Evolutionary conservation across 108 stramenopile genomes (phyloP).

Genomic region (Nitzschia putrida): DNA sequence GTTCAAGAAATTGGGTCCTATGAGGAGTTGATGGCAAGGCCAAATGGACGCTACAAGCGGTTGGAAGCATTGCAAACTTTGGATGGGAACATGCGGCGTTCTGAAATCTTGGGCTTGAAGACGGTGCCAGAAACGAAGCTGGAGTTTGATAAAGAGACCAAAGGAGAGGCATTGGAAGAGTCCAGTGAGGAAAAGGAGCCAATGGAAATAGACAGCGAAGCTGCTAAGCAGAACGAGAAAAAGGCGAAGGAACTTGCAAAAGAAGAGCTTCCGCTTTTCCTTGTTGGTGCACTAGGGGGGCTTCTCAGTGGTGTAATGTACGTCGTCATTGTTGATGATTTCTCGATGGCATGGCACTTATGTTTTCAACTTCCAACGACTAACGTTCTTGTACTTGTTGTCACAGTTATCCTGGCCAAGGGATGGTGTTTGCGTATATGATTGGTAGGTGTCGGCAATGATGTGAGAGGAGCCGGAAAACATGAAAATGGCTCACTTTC

Average conservation of each 20-base stretch:
- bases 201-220: neutral
- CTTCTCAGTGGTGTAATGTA: conserved; percentile 51
- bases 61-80: conserved; percentile 43
- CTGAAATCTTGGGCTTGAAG: neutral
- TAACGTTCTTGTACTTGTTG: neutral
- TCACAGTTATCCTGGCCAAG: conserved; percentile 49
- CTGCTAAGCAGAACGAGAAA: conserved; percentile 1
- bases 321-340: neutral
- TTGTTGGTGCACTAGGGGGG: conserved; percentile 47
- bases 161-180: conserved; percentile 15
- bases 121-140: conserved; percentile 27
- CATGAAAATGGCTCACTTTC: neutral
- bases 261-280: conserved; percentile 24
- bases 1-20: conserved; percentile 75
- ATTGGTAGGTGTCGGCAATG: neutral
- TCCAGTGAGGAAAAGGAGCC: neutral
- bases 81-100: neutral
- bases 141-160: conserved; percentile 15
- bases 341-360: neutral
- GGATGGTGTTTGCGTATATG: conserved; percentile 54
- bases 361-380: neutral
- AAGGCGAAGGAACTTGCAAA: conserved; percentile 34
- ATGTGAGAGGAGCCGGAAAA: neutral
- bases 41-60: conserved; percentile 42
- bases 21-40: conserved; percentile 65